Conservation (phyloP, 805 yeast genomes). For the Metschnikowia shivogae region DNA sequence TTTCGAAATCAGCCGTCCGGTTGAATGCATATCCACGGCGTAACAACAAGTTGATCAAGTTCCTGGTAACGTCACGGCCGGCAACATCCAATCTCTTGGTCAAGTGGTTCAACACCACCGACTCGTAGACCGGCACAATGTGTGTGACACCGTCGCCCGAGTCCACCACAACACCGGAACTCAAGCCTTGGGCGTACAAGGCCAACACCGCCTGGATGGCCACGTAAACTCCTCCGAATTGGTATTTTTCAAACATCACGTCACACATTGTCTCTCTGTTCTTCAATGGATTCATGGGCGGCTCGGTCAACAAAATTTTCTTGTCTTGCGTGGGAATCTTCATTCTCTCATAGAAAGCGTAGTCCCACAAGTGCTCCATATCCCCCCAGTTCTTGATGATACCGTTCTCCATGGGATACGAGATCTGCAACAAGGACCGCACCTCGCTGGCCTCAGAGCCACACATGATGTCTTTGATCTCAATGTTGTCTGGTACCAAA, state of each 20-base stretch:
- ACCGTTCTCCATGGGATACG: slow-evolving; percentile 99
- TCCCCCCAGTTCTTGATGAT: slow-evolving; percentile 96
- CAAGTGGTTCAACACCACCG: slow-evolving; percentile 91
- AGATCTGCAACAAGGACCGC: slow-evolving; percentile 82
- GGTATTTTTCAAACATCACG: slow-evolving; percentile 87
- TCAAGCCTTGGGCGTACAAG: slow-evolving; percentile 91
- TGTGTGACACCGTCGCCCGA: slow-evolving; percentile 99
- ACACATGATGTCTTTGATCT: slow-evolving; percentile 94
- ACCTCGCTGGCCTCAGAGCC: slow-evolving; percentile 93
- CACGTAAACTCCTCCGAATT: slow-evolving; percentile 88
- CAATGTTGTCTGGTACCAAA: slow-evolving; percentile 52
- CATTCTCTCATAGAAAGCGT: slow-evolving; percentile 90
- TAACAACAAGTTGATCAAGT: slow-evolving; percentile 81
- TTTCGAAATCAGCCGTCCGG: slow-evolving; percentile 97
- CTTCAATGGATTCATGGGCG: slow-evolving; percentile 93
- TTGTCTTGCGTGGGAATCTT: slow-evolving; percentile 67
- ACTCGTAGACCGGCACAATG: slow-evolving; percentile 95
- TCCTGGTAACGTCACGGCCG: slow-evolving; percentile 97
- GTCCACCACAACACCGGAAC: slow-evolving; percentile 97
- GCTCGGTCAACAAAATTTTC: slow-evolving; percentile 89
- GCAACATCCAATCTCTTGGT: slow-evolving; percentile 94
- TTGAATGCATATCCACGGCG: slow-evolving; percentile 98
- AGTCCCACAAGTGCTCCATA: slow-evolving; percentile 98
- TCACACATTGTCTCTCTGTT: slow-evolving; percentile 91
- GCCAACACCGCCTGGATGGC: slow-evolving; percentile 98